Percentiles rank a stretch among this genome's conserved stretches.
Conservation (phyloP, 306 rosid species). For the Biancaea sappan region DNA sequence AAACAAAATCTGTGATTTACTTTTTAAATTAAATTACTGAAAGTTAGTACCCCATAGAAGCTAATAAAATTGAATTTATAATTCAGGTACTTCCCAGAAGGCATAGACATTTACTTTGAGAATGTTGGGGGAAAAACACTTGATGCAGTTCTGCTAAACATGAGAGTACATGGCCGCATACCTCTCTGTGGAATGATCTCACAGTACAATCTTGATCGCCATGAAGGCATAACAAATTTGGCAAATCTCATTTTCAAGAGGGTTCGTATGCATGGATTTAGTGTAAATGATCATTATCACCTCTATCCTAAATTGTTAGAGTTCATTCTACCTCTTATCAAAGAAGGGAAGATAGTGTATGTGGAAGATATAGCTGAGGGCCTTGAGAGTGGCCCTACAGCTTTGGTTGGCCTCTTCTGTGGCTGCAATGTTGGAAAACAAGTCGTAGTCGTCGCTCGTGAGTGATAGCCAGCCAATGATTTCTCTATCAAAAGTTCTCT, state of each 20-base stretch:
- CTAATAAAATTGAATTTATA: background rate
- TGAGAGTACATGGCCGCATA: background rate
- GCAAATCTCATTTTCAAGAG: too few relatives aligned
- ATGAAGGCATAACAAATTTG: background rate
- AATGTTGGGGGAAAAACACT: background rate
- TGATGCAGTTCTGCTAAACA: background rate
- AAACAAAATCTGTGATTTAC: too few relatives aligned
- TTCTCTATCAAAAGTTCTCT: too few relatives aligned
- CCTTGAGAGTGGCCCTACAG: background rate
- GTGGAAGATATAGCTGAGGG: too few relatives aligned
- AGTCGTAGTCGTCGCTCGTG: background rate
- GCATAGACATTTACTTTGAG: background rate
- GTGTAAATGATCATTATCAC: background rate
- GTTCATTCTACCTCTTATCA: background rate
- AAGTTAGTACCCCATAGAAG: conserved; percentile 5
- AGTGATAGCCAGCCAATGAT: too few relatives aligned
- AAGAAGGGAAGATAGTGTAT: background rate
- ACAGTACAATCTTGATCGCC: background rate
- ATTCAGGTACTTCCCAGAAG: background rate
- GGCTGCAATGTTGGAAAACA: background rate
- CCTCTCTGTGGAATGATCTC: background rate
- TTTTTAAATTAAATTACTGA: too few relatives aligned
- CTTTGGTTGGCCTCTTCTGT: background rate
- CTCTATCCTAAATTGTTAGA: background rate
- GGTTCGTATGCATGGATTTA: background rate